Percentiles rank a stretch among this genome's conserved stretches.
Evolutionary conservation across 2,329 filamentous ascomycete genomes (phyloP).

Genomic region (Stylonectria norvegica): DNA sequence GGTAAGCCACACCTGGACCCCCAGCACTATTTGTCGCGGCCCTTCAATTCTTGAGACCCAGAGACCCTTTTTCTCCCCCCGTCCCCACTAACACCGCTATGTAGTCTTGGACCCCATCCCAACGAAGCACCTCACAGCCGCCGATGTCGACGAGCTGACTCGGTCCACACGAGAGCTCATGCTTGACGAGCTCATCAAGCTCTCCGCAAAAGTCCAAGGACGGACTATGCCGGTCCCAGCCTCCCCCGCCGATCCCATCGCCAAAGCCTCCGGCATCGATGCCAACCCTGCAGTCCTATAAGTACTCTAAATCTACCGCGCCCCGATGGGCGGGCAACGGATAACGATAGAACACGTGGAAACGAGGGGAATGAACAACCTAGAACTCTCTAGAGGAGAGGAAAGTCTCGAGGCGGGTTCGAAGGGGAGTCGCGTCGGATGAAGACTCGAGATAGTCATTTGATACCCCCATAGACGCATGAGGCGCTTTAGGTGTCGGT

Average conservation of each 20-base stretch:
- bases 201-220: slow-evolving; percentile 52
- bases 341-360: slow-evolving; percentile 11
- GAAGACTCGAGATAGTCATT: slow-evolving; percentile 27
- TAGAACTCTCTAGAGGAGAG: no score
- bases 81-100: background rate
- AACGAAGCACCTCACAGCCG: slow-evolving; percentile 67
- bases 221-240: slow-evolving; percentile 32
- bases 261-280: slow-evolving; percentile 31
- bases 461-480: slow-evolving; percentile 34
- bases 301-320: no score
- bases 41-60: background rate
- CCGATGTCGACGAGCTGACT: slow-evolving; percentile 74
- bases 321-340: slow-evolving; percentile 5
- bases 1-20: slow-evolving; percentile 43
- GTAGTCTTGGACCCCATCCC: slow-evolving; percentile 76
- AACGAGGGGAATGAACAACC: no score
- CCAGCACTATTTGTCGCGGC: no score
- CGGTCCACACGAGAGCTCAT: slow-evolving; percentile 68
- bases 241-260: slow-evolving; percentile 19
- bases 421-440: slow-evolving; percentile 24
- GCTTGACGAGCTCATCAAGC: slow-evolving; percentile 60
- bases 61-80: background rate
- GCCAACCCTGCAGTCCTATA: slow-evolving; percentile 32
- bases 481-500: background rate
- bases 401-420: slow-evolving; percentile 14